Evolutionary conservation across 1,139 yeast genomes (phyloP), one percentile per base, ranked within the genome.

Genomic region (Groenewaldozyma sp.): DNA sequence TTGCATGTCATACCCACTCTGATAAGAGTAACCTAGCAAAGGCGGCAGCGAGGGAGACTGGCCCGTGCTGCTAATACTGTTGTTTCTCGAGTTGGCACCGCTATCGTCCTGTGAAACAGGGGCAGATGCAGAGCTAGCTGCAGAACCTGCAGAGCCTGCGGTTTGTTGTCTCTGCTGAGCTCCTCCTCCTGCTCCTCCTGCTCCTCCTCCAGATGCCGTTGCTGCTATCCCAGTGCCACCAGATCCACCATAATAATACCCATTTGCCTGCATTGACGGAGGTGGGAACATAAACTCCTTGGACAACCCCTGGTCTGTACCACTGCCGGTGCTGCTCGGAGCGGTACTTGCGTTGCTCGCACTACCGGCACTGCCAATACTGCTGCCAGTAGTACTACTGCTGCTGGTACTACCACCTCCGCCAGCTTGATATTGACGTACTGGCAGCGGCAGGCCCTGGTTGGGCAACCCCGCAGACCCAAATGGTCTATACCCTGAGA

Each of bases 401-500:
- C 40, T n/a, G 28, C 35, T n/a, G 13, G 31, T 11, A 31, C 31
- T 21, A 24, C 37, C 33, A 13, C 37, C 20, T 19, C 36, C 16
- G 16, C 34, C 34, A 27, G 29, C 28, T 17, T 39, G 42, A n/a
- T 31, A 35, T 4, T 32, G 35, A 16, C 37, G 39, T 17, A 17
- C 37, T n/a, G 37, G 33, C 24, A 33, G 35, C 9, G 40, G 36
- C 5, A 38, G 41, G 24, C 34, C 21, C 18, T 35, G 38, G 24
- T 18, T 31, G 13, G 50, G 45, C 14, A 45, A 28, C n/a, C 40
- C 41, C 3, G 46, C 40, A 6, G 43, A 35, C 6, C 47, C 48
- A 34, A 47, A 47, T n/a, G 54, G 51, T 34, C 49, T 34, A 31
- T 43, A 47, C 6, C 50, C 50, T 33, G 49, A 42, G 11, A 47